Percentiles rank a stretch among this genome's conserved stretches.
These are phyloP conservation scores for Suillus placidus DNA, from an alignment of 768 basidiomycete genomes.

Conservation along the genomic window DNA sequence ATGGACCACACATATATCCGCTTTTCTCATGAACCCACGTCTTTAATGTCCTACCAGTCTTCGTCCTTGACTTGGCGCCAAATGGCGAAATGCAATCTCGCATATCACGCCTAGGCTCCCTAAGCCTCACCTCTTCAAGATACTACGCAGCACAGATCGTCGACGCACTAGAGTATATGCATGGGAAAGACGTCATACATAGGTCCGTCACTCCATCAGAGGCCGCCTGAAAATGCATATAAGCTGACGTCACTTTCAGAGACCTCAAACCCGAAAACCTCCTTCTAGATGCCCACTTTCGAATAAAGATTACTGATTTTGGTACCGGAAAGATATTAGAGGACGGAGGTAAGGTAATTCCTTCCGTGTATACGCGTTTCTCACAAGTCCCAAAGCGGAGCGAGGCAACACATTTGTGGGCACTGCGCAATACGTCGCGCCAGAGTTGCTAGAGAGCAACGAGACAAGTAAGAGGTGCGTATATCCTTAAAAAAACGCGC, in stretches of 20 bases:
- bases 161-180: constrained; percentile 90
- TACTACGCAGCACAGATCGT: constrained; percentile 91
- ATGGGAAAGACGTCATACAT: constrained; percentile 87
- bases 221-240: no score
- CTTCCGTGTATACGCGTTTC: constrained; percentile 20
- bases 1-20: background rate
- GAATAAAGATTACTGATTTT: constrained; percentile 96
- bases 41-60: constrained; percentile 48
- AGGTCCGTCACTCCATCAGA: constrained; percentile 50
- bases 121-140: constrained; percentile 73
- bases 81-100: constrained; percentile 80
- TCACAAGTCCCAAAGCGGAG: constrained; percentile 42
- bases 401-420: constrained; percentile 81
- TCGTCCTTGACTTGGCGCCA: constrained; percentile 73
- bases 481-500: no score
- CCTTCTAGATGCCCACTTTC: constrained; percentile 81
- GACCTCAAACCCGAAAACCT: constrained; percentile 89
- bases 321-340: constrained; percentile 85
- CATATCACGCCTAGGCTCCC: constrained; percentile 79
- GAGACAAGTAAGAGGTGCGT: constrained; percentile 77
- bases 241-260: constrained; percentile 37
- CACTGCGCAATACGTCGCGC: constrained; percentile 87
- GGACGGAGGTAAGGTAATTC: constrained; percentile 46
- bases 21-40: constrained; percentile 13
- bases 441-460: constrained; percentile 75